phyloP scores from a whole-genome alignment of 495 filamentous ascomycete genomes.

The Aspergillus sparsus region DNA sequence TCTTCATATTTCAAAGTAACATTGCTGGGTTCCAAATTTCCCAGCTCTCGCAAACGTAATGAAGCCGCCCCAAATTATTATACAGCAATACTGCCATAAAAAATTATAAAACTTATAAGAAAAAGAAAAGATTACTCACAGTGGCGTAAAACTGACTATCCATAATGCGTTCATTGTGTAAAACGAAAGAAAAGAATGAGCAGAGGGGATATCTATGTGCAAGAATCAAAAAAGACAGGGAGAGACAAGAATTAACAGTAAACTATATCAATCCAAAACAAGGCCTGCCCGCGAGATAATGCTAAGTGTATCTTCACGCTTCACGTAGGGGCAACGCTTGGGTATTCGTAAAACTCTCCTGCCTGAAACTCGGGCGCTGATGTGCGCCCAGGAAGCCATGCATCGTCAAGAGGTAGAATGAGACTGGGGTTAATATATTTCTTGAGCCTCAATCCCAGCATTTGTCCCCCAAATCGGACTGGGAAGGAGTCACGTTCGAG shows the following conservation, averaged over 20 bases:
- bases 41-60: too few species aligned
- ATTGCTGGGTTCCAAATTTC: too few species aligned
- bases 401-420: slow-evolving; percentile 45
- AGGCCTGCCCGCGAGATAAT: too few species aligned
- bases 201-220: neutral
- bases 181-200: neutral
- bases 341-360: slow-evolving; percentile 26
- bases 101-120: too few species aligned
- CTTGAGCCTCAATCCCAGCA: slow-evolving; percentile 43
- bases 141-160: neutral
- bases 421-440: slow-evolving; percentile 52
- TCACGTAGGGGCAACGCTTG: slow-evolving; percentile 22
- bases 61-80: too few species aligned
- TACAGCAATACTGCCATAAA: too few species aligned
- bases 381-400: slow-evolving; percentile 44
- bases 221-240: neutral
- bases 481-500: slow-evolving; percentile 49
- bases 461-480: slow-evolving; percentile 41
- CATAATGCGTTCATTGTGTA: neutral
- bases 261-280: too few species aligned
- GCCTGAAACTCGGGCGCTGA: slow-evolving; percentile 17
- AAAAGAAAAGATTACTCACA: neutral
- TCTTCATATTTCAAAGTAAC: too few species aligned
- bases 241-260: too few species aligned
- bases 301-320: neutral